Evolutionary conservation across 202 grass and related monocot genomes (phyloP).

Genomic region (Cymbopogon flexuosus): DNA sequence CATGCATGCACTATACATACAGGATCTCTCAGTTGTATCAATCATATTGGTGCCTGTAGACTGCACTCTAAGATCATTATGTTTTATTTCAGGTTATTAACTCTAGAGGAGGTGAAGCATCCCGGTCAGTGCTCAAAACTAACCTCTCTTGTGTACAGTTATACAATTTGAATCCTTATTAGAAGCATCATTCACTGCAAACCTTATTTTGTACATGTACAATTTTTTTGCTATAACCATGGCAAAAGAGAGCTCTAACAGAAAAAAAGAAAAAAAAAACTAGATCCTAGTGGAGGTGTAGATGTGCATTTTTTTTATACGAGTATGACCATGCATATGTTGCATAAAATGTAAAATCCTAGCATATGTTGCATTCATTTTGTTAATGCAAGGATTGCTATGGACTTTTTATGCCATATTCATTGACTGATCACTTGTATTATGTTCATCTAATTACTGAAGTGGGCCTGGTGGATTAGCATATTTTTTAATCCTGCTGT

Average conservation of each 20-base stretch:
- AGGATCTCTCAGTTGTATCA: background rate
- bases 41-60: background rate
- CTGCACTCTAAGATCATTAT: conserved; percentile 19
- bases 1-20: background rate
- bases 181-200: background rate
- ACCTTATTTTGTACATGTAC: background rate
- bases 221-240: background rate
- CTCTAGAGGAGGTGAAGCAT: conserved; percentile 21
- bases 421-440: background rate
- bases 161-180: conserved; percentile 4
- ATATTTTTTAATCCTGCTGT: background rate
- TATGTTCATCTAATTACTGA: background rate
- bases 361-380: background rate
- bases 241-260: background rate
- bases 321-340: background rate
- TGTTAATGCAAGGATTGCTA: background rate
- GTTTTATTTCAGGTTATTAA: conserved; percentile 49
- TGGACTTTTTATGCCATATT: background rate
- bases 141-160: background rate
- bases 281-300: background rate
- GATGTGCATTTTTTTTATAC: background rate
- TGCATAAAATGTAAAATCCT: background rate
- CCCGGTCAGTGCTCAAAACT: conserved; percentile 38
- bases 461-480: background rate
- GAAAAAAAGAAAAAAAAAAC: background rate